phyloP scores from a whole-genome alignment of 2,329 filamentous ascomycete genomes.

The Plenodomus tracheiphilus region DNA sequence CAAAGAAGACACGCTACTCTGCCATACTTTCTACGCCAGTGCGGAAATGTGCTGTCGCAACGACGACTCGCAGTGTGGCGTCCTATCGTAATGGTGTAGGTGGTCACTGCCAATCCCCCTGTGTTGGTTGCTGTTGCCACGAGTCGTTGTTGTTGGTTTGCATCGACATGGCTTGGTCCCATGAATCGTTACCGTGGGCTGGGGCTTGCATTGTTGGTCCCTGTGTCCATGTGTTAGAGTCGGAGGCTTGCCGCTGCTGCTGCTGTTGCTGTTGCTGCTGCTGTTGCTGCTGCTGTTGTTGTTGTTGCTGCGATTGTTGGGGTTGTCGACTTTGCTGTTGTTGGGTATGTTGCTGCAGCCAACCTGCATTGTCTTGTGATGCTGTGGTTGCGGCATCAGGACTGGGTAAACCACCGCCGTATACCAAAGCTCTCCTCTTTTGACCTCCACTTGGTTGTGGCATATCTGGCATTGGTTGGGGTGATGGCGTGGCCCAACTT shows the following conservation, averaged over 20 bases:
- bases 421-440: constrained; percentile 35
- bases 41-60: no score
- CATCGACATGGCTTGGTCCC: not conserved
- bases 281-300: not conserved
- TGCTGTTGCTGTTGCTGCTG: not conserved
- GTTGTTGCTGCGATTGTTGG: not conserved
- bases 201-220: not conserved
- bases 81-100: not conserved
- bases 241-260: not conserved
- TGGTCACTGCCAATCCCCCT: not conserved
- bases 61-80: no score
- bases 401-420: constrained; percentile 29
- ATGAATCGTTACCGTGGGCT: not conserved
- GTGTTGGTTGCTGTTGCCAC: not conserved
- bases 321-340: not conserved
- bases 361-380: constrained; percentile 1
- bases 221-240: not conserved
- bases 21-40: no score
- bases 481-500: constrained; percentile 29
- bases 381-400: constrained; percentile 8
- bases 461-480: constrained; percentile 36
- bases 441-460: constrained; percentile 38
- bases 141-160: not conserved
- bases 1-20: no score
- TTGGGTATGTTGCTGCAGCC: constrained; percentile 1